These are phyloP conservation scores for Zygotorulaspora mrakii DNA, from an alignment of 1,139 yeast species.

Conservation along the genomic window DNA sequence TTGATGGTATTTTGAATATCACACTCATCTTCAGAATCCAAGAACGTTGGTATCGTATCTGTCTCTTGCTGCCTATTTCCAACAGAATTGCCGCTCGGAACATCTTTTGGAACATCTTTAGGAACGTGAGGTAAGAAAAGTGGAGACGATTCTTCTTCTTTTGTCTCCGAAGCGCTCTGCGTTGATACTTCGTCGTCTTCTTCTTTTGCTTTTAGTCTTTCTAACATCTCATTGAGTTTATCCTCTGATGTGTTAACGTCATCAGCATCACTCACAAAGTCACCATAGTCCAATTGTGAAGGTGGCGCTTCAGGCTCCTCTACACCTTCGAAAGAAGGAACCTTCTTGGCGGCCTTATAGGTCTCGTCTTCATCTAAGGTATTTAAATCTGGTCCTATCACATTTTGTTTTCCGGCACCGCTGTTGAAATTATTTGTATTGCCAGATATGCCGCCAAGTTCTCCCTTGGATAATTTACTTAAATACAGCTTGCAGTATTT, in stretches of 20 bases:
- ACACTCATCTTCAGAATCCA: conserved; percentile 9
- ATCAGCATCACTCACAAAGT: conserved; percentile 9
- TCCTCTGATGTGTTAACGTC: conserved; percentile 9
- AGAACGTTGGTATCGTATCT: conserved; percentile 3
- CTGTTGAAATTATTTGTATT: background rate
- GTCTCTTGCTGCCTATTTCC: background rate
- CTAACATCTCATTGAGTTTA: conserved; percentile 13
- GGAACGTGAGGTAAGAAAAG: conserved; percentile 1
- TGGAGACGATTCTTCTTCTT: background rate
- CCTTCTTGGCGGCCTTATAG: background rate
- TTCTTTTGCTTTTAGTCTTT: conserved; percentile 9
- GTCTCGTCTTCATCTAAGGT: background rate
- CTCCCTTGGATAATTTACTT: conserved; percentile 28
- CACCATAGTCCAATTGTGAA: conserved; percentile 12
- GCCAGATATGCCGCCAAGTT: conserved; percentile 19
- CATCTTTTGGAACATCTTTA: background rate
- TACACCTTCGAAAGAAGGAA: background rate
- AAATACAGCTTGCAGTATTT: conserved; percentile 33
- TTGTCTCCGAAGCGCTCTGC: background rate
- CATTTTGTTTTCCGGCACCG: background rate
- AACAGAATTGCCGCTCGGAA: background rate
- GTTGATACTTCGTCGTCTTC: conserved; percentile 6
- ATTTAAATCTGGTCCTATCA: background rate
- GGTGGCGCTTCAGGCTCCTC: conserved; percentile 3
- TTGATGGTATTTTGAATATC: conserved; percentile 3